Base-by-base conservation (phyloP, 805 yeast genomes). In the Yarrowia sp. region DNA sequence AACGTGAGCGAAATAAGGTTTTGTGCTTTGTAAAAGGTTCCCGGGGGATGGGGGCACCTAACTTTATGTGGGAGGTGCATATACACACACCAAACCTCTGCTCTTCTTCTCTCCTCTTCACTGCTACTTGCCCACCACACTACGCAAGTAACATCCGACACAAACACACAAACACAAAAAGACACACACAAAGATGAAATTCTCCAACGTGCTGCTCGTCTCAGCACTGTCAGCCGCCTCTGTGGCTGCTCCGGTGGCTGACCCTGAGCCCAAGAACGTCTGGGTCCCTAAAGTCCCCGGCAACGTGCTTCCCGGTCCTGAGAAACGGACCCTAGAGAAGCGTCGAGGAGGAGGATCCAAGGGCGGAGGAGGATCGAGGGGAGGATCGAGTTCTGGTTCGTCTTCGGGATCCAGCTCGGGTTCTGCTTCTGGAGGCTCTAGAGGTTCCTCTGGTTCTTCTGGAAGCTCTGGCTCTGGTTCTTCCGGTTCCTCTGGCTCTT, bases 291-390 rank as follows among this genome's bases (percentile, higher is more conserved):
- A 45, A 3, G 65, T 59, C 19, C 52, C 52, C 4, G 65, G 52
- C 8, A 16, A 16, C 16, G 65, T 43, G 11, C 52, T 59, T 10
- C 65, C 65, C 12, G 52, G 52, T 3, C 42, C 50, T 32, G 65
- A 59, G 11, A 45, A 59, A 40, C 42, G 50, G 2, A 16, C 32
- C 8, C 67, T 63, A 3, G 67, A 48, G 45, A 63, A 63, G 22
- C 58, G 67, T 26, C 56, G 67, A 40, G 67, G 67, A 11, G 67
- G 67, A 2, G 67, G 67, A 0, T 63, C 67, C 56, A 36, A 38
- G 52, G 67, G 66, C 5, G 56, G 67, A 15, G 53, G 66, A 7
- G 66, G 67, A 3, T 9, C 40, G 3, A 5, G 12, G 10, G 40
- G 40, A n/a, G n/a, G n/a, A n/a, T n/a, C n/a, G n/a, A n/a, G n/a